These are phyloP conservation scores for Amaranthus hypochondriacus DNA, from an alignment of 148 eudicot species.

Conservation along the genomic window DNA sequence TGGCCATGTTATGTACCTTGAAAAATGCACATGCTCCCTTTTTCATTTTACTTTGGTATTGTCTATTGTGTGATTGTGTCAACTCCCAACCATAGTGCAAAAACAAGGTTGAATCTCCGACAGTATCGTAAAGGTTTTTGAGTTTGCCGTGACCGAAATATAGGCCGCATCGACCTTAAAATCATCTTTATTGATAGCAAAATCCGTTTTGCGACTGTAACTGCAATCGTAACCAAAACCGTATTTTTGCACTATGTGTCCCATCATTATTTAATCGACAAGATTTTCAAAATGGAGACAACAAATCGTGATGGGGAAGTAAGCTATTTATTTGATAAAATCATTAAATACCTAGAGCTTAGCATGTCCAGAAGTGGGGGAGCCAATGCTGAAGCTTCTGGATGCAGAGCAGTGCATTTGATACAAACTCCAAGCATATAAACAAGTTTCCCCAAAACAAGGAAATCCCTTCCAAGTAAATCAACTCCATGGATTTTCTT, in stretches of 20 bases:
- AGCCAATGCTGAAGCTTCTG: constrained; percentile 87
- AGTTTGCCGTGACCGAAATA: too few relatives aligned
- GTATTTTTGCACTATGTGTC: too few relatives aligned
- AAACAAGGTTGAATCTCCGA: too few relatives aligned
- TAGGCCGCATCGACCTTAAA: too few relatives aligned
- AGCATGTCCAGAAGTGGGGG: constrained; percentile 73
- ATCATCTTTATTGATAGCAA: too few relatives aligned
- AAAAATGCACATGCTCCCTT: neutral
- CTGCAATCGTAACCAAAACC: too few relatives aligned
- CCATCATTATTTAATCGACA: neutral
- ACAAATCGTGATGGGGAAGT: neutral
- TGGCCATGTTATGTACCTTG: neutral
- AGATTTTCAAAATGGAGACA: neutral
- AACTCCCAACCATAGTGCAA: too few relatives aligned
- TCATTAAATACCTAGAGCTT: constrained; percentile 61
- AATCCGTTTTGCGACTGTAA: too few relatives aligned
- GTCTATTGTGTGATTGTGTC: neutral
- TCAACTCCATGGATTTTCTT: constrained; percentile 96
- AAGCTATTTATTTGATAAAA: neutral
- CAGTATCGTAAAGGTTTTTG: too few relatives aligned
- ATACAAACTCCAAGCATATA: constrained; percentile 94
- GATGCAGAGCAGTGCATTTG: constrained; percentile 87
- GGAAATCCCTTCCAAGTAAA: constrained; percentile 84
- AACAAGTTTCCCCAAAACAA: constrained; percentile 82
- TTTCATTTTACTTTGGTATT: neutral